These are phyloP conservation scores for Colletotrichum destructivum DNA, from an alignment of 2,329 filamentous ascomycete species.

Conservation along the genomic window DNA sequence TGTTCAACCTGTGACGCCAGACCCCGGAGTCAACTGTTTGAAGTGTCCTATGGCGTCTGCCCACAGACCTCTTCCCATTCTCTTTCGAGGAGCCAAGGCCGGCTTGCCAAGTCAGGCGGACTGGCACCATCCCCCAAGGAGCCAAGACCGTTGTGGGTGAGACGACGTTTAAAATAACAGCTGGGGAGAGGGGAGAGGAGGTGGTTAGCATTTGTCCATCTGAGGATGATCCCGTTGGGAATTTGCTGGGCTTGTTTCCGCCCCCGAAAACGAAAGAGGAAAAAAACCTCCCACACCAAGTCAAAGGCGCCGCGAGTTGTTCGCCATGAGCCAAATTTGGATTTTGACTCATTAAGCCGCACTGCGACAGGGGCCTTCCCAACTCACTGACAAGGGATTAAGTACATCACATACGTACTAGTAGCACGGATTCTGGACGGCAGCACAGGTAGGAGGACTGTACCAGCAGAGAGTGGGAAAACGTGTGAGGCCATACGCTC, in stretches of 20 bases:
- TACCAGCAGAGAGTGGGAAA: constrained; percentile 1
- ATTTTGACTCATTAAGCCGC: constrained; percentile 31
- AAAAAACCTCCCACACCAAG: not conserved
- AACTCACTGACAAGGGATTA: constrained; percentile 4
- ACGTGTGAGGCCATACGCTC: constrained; percentile 37
- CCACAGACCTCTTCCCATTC: constrained; percentile 12
- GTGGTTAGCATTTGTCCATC: too few species aligned
- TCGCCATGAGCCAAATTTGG: constrained; percentile 17
- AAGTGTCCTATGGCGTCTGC: constrained; percentile 27
- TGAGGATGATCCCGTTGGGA: too few species aligned
- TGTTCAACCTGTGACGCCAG: constrained; percentile 33
- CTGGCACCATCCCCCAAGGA: constrained; percentile 3
- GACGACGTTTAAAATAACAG: not conserved
- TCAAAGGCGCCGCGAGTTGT: not conserved
- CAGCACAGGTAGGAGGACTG: too few species aligned
- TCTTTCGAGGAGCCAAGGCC: constrained; percentile 33
- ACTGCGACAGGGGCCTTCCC: constrained; percentile 4
- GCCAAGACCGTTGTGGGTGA: not conserved
- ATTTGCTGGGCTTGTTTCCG: constrained; percentile 16
- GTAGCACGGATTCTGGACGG: too few species aligned
- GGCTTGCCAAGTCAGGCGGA: constrained; percentile 24
- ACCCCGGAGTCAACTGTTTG: constrained; percentile 31
- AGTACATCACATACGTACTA: too few species aligned
- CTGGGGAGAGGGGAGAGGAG: too few species aligned
- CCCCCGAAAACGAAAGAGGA: not conserved